Evolutionary conservation across 768 basidiomycete genomes (phyloP), one percentile per base, ranked within the genome.

Genomic region (Trametes villosa): DNA sequence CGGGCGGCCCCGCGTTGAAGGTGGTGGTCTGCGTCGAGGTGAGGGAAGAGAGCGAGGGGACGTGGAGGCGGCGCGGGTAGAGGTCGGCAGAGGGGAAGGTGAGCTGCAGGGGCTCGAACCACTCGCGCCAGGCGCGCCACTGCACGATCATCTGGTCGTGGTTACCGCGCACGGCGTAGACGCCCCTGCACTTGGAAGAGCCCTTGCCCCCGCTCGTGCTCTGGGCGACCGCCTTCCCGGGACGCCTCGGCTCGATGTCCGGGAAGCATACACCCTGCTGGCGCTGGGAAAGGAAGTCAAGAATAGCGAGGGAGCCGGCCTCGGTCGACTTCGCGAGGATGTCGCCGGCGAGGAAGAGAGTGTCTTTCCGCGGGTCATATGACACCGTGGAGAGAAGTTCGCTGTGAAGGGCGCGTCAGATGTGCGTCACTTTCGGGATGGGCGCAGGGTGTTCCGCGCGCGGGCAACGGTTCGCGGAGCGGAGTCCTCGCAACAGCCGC

Each of bases 121-220:
- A 96, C 18, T 89, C 79, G 51, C 91, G 82, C 93, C 94, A 98
- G 1, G 81, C 77, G 26, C 87, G 81, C 96, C 96, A 97, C 75
- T 96, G 91, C 45, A 98, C 81, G 44, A 95, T 85, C 63, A 82
- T 82, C 74, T 98, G 94, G 75, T 98, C 96, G 70, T 98, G 93
- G 71, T 98, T 98, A 0, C 96, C 96, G 30, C 96, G 85, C 3
- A 97, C 93, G 17, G 94, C 94, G 24, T 81, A 81, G 42, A 93
- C 78, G 57, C 41, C 51, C 38, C 66, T 62, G 62, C 62, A 63
- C 12, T 40, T 33, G 17, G 45, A 17, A 8, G n/a, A n/a, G n/a
- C n/a, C 44, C 45, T 53, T 51, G 24, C 52, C 51, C 45, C 49
- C 20, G 22, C 12, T 34, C 34, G 52, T 18, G 22, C 12, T 34